These are phyloP conservation scores for Asclepias syriaca DNA, from an alignment of 257 asterid genomes.

Conservation along the genomic window DNA sequence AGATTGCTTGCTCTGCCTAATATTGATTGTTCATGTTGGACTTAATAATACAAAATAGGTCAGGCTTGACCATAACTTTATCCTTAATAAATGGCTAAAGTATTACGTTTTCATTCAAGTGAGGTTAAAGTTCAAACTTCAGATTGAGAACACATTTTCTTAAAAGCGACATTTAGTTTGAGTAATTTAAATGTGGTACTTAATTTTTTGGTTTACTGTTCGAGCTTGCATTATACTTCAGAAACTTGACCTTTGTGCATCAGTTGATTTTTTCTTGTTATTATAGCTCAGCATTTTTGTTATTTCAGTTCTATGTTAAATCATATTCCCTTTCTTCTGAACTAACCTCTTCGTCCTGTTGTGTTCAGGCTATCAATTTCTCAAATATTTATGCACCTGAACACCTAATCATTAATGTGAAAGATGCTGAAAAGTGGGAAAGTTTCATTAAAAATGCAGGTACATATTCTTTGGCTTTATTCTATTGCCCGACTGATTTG, in stretches of 20 bases:
- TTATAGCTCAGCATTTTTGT: background rate
- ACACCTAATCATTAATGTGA: conserved; percentile 81
- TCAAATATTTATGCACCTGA: conserved; percentile 95
- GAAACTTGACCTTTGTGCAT: background rate
- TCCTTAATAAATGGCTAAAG: background rate
- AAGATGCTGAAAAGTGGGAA: conserved; percentile 99
- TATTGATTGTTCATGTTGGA: background rate
- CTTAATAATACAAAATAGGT: background rate
- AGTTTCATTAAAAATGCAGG: conserved; percentile 87
- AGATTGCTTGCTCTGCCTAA: background rate
- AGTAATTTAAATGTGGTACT: background rate
- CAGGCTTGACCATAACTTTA: background rate
- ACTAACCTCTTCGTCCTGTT: background rate
- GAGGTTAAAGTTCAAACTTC: background rate
- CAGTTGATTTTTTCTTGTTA: no score
- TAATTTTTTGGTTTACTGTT: background rate
- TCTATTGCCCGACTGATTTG: background rate
- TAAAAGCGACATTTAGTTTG: background rate
- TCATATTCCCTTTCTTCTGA: background rate
- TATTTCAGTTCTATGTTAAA: background rate
- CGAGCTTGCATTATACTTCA: background rate
- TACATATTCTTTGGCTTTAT: conserved; percentile 15
- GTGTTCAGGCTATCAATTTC: conserved; percentile 69
- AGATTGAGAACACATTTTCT: background rate
- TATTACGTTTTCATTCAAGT: background rate